Conservation (phyloP, 768 basidiomycete genomes). For the Lentinula boryana region DNA sequence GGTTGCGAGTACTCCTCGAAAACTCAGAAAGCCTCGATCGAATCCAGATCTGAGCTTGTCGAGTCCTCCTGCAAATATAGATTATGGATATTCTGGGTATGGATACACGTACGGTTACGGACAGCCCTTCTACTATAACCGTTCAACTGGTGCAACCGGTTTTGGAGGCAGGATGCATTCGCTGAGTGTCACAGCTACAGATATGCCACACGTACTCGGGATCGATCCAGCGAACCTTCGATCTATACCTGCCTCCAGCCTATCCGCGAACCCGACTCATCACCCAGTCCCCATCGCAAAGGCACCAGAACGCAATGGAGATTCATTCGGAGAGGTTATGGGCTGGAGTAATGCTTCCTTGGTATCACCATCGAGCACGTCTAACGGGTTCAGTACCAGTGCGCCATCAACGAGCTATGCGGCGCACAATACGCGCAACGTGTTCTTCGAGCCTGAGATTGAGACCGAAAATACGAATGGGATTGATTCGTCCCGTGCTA, state of each 20-base stretch:
- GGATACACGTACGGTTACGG: slow-evolving; percentile 9
- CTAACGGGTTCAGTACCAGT: neutral
- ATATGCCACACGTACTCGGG: slow-evolving; percentile 38
- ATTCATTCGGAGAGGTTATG: slow-evolving; percentile 65
- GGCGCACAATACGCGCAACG: slow-evolving; percentile 16
- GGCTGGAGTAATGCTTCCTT: slow-evolving; percentile 42
- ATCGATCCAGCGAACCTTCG: neutral
- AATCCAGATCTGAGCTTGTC: slow-evolving; percentile 45
- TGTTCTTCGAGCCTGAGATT: slow-evolving; percentile 19
- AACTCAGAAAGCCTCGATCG: slow-evolving; percentile 68
- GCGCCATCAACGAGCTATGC: neutral
- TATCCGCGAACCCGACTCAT: slow-evolving; percentile 4
- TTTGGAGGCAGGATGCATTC: slow-evolving; percentile 58
- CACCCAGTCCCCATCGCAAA: neutral
- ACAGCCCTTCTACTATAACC: neutral
- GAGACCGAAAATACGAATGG: neutral
- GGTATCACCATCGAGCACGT: slow-evolving; percentile 17
- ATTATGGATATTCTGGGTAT: neutral
- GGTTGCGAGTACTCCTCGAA: slow-evolving; percentile 22
- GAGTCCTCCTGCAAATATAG: slow-evolving; percentile 19
- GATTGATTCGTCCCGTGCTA: neutral
- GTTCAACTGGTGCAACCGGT: neutral
- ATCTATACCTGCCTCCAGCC: neutral
- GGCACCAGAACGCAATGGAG: slow-evolving; percentile 16
- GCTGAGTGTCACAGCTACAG: slow-evolving; percentile 71